Evolutionary conservation across 164 flowering plant genomes (phyloP), one percentile per base, ranked within the genome.

Genomic region (Annona cherimola): DNA sequence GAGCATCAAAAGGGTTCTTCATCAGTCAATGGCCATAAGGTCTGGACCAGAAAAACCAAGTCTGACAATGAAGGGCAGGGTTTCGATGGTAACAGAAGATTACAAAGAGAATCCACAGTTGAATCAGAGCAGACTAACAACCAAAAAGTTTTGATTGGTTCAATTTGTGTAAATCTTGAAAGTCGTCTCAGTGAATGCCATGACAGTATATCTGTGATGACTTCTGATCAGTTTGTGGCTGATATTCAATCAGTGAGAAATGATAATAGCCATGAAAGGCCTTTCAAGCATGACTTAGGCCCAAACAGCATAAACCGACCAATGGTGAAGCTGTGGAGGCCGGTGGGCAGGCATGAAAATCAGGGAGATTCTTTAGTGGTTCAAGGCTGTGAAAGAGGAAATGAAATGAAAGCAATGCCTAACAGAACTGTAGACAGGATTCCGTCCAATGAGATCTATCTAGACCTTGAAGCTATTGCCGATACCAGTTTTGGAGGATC

Each of bases 71-170:
- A 80, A 67, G 82, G 63, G 7, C 81, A 76, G 54, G 74, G 67
- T 67, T 70, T 64, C 1, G 14, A 50, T 50, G 9, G 3, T 18
- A 78, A 73, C 64, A 20, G 46, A 18, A 72, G 67, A 68, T 63
- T 72, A 61, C 77, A 71, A 69, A 73, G 66, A 54, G 84, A 79
- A 54, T 71, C 67, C 6, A 54, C 55, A 46, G 72, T 69, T 61
- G 80, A 74, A 61, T 68, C 66, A 6, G 78, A 75, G 60, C 78
- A 82, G 70, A 70, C 60, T 68, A 82, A 74, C 66, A 81, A 77
- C 18, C 69, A 76, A 66, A 88, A 88, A 80, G 81, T 93, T 70
- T 72, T 91, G 77, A 89, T 93, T 65, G 98, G 98, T 66, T 93
- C 98, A 61, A 87, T 93, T 45, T 72, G 87, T 69, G 91, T 93